Percentiles rank a stretch among this genome's conserved stretches.
These are phyloP conservation scores for Psilocybe tampanensis DNA, from an alignment of 768 basidiomycete species.

Conservation along the genomic window DNA sequence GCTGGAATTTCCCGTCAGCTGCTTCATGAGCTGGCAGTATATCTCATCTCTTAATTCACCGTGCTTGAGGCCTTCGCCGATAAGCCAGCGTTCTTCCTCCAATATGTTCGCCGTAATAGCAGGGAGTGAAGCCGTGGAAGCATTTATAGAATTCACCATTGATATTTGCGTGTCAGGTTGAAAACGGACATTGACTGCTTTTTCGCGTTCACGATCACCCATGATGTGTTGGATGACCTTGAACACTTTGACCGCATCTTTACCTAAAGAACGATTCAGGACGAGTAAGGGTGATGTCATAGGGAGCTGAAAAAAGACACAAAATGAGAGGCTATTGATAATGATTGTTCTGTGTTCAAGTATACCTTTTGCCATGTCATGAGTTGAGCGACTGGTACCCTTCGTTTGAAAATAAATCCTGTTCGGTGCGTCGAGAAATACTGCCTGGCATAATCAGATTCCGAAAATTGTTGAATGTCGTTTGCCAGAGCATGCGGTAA, in stretches of 20 bases:
- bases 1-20: slow-evolving; percentile 80
- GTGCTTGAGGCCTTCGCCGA: slow-evolving; percentile 76
- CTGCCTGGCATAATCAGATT: slow-evolving; percentile 81
- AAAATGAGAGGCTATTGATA: slow-evolving; percentile 1
- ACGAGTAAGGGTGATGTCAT: slow-evolving; percentile 76
- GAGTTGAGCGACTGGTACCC: slow-evolving; percentile 81
- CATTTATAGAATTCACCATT: slow-evolving; percentile 44
- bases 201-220: slow-evolving; percentile 87
- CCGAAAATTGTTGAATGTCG: slow-evolving; percentile 86
- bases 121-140: slow-evolving; percentile 48
- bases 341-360: background rate
- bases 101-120: slow-evolving; percentile 45
- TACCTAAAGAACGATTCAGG: slow-evolving; percentile 63
- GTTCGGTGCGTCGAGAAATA: slow-evolving; percentile 92
- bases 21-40: slow-evolving; percentile 92
- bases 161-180: slow-evolving; percentile 47
- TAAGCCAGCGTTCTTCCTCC: slow-evolving; percentile 87
- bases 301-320: slow-evolving; percentile 43
- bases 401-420: slow-evolving; percentile 83
- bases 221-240: slow-evolving; percentile 91
- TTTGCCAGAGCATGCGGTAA: slow-evolving; percentile 80
- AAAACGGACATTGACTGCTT: slow-evolving; percentile 49
- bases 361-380: slow-evolving; percentile 90
- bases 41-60: slow-evolving; percentile 92
- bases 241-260: slow-evolving; percentile 84